phyloP scores from a whole-genome alignment of 106 monocot species.

The Apostasia shenzhenica region DNA sequence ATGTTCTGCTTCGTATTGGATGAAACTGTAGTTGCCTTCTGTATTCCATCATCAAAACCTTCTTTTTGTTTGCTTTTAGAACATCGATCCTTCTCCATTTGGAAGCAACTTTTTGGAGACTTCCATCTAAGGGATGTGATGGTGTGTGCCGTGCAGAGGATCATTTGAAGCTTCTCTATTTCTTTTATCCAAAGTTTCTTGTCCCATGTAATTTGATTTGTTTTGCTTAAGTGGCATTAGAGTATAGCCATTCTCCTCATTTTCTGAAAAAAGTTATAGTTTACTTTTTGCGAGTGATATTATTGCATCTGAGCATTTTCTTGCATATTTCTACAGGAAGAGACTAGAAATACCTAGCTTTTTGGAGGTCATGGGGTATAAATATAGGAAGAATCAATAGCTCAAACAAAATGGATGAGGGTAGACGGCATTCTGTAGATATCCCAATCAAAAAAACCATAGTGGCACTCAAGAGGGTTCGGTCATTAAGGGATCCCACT shows the following conservation, averaged over 20 bases:
- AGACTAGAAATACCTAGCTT: no score
- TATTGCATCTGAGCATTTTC: neutral
- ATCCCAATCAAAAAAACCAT: conserved; percentile 77
- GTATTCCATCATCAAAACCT: no score
- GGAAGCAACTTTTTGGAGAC: no score
- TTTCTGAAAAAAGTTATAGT: neutral
- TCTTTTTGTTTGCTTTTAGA: no score
- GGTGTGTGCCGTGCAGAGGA: neutral
- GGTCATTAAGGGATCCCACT: conserved; percentile 79
- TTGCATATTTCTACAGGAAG: neutral
- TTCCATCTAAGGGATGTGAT: no score
- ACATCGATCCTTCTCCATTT: no score
- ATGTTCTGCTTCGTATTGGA: neutral
- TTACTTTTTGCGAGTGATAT: neutral
- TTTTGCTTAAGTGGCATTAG: neutral
- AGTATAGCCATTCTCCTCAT: neutral
- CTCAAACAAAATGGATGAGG: conserved; percentile 43
- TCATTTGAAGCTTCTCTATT: neutral
- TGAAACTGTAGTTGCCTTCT: no score
- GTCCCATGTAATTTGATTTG: neutral
- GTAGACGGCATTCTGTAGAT: conserved; percentile 75
- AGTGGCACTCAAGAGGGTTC: conserved; percentile 82
- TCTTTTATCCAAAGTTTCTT: no score
- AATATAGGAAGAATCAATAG: neutral
- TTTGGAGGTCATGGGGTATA: neutral